Conservation (phyloP, 2,329 filamentous ascomycete species). For the Apiospora rasikravindrae region DNA sequence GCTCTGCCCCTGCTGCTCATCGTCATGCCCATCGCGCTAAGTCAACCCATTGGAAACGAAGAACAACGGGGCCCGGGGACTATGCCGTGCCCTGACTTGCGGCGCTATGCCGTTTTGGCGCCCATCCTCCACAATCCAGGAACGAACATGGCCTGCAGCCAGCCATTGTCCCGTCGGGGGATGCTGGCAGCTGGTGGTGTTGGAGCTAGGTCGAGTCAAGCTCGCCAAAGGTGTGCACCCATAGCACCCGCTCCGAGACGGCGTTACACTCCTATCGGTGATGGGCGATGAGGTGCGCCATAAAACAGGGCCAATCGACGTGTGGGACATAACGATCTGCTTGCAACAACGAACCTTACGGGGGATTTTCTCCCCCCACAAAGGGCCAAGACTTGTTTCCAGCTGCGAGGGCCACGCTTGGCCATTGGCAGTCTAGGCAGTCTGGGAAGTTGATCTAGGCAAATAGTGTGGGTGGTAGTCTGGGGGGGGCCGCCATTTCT, state of each 20-base stretch:
- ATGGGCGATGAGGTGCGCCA: neutral
- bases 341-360: neutral
- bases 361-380: neutral
- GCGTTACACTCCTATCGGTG: neutral
- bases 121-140: neutral
- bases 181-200: neutral
- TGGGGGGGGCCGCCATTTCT: neutral
- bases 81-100: neutral
- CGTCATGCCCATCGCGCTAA: neutral
- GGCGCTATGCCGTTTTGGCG: constrained; percentile 1
- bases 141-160: neutral
- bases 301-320: constrained; percentile 6
- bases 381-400: constrained; percentile 4
- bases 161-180: neutral
- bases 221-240: neutral
- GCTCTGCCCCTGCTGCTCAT: neutral
- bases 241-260: too few species aligned
- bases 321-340: constrained; percentile 14
- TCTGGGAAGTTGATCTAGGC: too few species aligned
- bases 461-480: too few species aligned
- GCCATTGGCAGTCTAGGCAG: neutral
- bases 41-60: neutral
- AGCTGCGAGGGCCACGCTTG: neutral
- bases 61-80: constrained; percentile 8
- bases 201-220: neutral